These are phyloP conservation scores for Lenzites betulinus DNA, from an alignment of 768 basidiomycete genomes.

Conservation along the genomic window DNA sequence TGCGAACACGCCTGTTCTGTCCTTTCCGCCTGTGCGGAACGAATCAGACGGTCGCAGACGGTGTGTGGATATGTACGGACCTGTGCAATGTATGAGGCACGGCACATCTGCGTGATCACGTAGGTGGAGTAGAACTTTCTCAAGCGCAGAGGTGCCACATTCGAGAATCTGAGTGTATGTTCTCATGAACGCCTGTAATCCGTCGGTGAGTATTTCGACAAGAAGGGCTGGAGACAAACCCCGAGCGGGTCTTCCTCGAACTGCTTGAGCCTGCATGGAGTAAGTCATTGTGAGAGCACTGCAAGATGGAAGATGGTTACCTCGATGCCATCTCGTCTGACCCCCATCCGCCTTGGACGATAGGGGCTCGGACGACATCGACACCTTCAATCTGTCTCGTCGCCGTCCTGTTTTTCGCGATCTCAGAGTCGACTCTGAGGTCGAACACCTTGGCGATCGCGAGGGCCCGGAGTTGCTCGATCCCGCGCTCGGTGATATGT, in stretches of 20 bases:
- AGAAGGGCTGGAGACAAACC: conserved; percentile 23
- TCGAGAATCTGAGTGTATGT: conserved; percentile 36
- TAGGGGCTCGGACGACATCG: conserved; percentile 31
- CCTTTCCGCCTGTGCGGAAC: conserved; percentile 41
- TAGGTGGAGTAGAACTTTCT: conserved; percentile 40
- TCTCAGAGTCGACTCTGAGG: conserved; percentile 41
- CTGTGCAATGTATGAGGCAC: conserved; percentile 47
- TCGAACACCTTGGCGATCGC: conserved; percentile 44
- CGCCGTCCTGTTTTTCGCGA: conserved; percentile 34
- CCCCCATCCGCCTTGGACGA: conserved; percentile 31
- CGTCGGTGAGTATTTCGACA: not conserved
- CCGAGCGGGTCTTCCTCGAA: conserved; percentile 31
- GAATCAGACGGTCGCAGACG: not conserved
- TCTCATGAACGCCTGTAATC: conserved; percentile 35
- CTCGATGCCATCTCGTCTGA: conserved; percentile 23
- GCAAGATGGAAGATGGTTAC: not conserved
- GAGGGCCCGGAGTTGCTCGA: conserved; percentile 35
- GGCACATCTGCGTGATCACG: conserved; percentile 41
- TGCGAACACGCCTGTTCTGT: conserved; percentile 43
- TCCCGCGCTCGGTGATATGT: conserved; percentile 38
- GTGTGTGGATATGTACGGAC: conserved; percentile 26
- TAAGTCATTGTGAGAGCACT: not conserved
- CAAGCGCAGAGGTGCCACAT: conserved; percentile 35
- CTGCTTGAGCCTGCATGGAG: conserved; percentile 32
- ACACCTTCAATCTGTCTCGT: conserved; percentile 34